Evolutionary conservation across 805 yeast species (phyloP), one percentile per base, ranked within the genome.

Genomic region (Sugiyamaella marilandica): DNA sequence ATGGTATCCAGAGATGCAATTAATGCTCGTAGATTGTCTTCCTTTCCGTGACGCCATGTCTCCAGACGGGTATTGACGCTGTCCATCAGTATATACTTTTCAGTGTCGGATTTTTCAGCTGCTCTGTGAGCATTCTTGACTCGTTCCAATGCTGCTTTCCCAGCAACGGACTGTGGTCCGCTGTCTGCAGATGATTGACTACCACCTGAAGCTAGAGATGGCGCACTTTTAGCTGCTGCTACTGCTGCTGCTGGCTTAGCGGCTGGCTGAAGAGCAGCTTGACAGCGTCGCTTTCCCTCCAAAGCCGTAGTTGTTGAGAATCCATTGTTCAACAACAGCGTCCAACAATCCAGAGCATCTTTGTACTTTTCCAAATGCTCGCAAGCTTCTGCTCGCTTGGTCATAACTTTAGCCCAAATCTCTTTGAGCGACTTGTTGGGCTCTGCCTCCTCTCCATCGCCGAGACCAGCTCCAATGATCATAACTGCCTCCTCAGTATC

Each of bases 241-340:
- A 9, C 18, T 34, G 39, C 3, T 13, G 10, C 11, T 13, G 10
- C 11, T 29, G 66, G 66, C 43, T 57, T 56, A 4, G 72, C 60
- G 55, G 67, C 68, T 19, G 74, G 68, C 33, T 68, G 67, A 2
- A 90, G 66, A 0, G 83, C 79, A 14, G 76, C 77, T 49, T 78
- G 77, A 55, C 96, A 87, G 53, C 99, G 77, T 61, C 92, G 77
- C 64, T 82, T 89, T 2, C 92, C 95, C 47, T 87, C 96, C 78
- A 92, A 70, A 0, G 81, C 74, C 31, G 78, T 73, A 54, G 82
- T 80, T 32, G 81, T 79, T 1, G 83, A 78, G 21, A 79, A 79
- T 0, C 96, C 96, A 54, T 81, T 79, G 52, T 80, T 79, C 14
- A 94, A 75, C 48, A 91, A 73, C 33, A 72, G 66, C 53, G 76